Evolutionary conservation across 2,329 filamentous ascomycete genomes (phyloP), one percentile per base, ranked within the genome.

Genomic region (Fonsecaea multimorphosa): DNA sequence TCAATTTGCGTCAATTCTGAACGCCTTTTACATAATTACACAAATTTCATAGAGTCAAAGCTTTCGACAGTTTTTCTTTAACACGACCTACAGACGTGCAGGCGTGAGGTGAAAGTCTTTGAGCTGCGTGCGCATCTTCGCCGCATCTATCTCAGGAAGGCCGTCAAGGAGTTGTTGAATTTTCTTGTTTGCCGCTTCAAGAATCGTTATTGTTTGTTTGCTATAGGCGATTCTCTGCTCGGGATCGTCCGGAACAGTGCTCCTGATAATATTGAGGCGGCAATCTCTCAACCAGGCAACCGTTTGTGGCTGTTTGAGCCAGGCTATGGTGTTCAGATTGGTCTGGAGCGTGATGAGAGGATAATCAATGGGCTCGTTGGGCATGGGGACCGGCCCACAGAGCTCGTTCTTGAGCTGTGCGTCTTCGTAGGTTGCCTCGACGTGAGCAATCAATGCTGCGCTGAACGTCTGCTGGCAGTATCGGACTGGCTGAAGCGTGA

Each of bases 391-490:
- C 29, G 59, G 59, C 8, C 46, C 31, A 56, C 46, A 54, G 49
- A 62, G 59, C 24, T 55, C 46, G 49, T 62, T 62, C 32, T 55
- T 62, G 59, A 62, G n/a, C 59, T 56, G 12, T 5, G 57, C 59
- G 49, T 55, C 59, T 5, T 62, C 46, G 59, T 55, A 62, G 51
- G 59, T 62, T 6, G 59, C 59, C 59, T 62, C 59, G 49, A 62
- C 51, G 32, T 62, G 59, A 32, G 59, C 59, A 24, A 62, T 62
- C 49, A 62, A 11, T 5, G 59, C 59, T 6, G 59, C 59, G 59
- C 59, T 62, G 51, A 62, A 62, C 9, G 51, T 55, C 51, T 62
- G 59, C 51, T 62, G 59, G 51, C 59, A 62, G 22, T 36, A 54
- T 16, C 59, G 59, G 29, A 62, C 59, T 3, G 59, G 59, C 59